Evolutionary conservation across 805 yeast genomes (phyloP), one percentile per base, ranked within the genome.

Genomic region (Pichia ethanolica): DNA sequence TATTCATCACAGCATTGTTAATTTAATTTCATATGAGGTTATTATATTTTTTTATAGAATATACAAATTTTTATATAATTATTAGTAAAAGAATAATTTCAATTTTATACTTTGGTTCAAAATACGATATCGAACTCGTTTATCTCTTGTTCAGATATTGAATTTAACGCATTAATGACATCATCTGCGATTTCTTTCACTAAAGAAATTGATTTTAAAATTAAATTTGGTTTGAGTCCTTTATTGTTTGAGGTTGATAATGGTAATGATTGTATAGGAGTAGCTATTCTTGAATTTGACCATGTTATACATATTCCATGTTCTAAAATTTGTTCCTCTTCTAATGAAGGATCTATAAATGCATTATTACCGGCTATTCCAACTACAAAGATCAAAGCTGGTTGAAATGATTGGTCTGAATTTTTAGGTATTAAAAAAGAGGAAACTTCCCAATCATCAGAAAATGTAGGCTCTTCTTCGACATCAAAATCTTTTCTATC

Each of bases 401-500:
- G 91, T 42, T 77, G 73, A 66, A 79, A 79, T 3, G 51, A 44
- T 7, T 32, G 33, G 7, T 38, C 26, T 1, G 66, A 58, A 34
- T 63, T 61, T 27, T 66, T 58, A 3, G 70, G 66, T 13, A 76
- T 72, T 33, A 85, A 67, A 37, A 60, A 73, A 48, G 56, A 72
- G 30, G 83, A 79, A 52, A 69, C 71, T 59, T 72, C 83, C 90
- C 86, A 91, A 56, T 89, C 96, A 59, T 90, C 97, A 39, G 90
- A 82, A 59, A 91, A 90, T 0, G 88, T 84, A 1, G 97, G 97
- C 54, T 86, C 83, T 64, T 90, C 97, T 62, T 85, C 96, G 25
- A 88, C 78, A 51, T 81, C 82, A 34, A 68, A 60, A 49, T 78
- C 81, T 59, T 86, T 82, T 34, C 81, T 80, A 34, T 81, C 78